Conservation (phyloP, 805 yeast species). For the Metschnikowia cerradonensis region DNA sequence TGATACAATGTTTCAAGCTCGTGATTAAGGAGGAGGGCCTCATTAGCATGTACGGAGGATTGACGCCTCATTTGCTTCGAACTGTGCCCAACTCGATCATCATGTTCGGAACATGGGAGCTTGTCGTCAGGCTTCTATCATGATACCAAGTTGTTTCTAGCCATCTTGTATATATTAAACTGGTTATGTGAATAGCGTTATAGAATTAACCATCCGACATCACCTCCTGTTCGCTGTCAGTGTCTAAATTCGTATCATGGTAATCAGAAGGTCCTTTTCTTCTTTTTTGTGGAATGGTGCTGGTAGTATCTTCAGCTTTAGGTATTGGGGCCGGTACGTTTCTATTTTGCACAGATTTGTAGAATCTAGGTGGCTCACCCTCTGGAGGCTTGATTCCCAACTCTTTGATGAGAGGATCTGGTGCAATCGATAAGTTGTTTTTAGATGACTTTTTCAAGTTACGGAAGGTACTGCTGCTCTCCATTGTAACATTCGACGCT, state of each 20-base stretch:
- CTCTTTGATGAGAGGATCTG: constrained; percentile 29
- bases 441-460: constrained; percentile 32
- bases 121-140: constrained; percentile 41
- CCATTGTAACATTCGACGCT: background rate
- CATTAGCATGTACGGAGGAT: constrained; percentile 91
- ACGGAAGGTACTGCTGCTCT: constrained; percentile 18
- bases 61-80: constrained; percentile 93
- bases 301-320: background rate
- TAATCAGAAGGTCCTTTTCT: background rate
- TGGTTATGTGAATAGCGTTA: background rate
- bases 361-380: constrained; percentile 44
- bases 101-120: constrained; percentile 99
- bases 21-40: constrained; percentile 92
- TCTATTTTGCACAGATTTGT: constrained; percentile 36
- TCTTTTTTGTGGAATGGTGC: background rate
- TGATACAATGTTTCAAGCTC: constrained; percentile 79
- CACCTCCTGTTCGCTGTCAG: constrained; percentile 12
- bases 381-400: constrained; percentile 34
- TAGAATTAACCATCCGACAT: constrained; percentile 6
- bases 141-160: background rate
- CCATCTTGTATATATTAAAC: constrained; percentile 11
- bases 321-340: background rate
- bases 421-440: constrained; percentile 14
- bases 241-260: constrained; percentile 5
- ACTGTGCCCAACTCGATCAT: constrained; percentile 97